Percentiles rank a stretch among this genome's conserved stretches.
Evolutionary conservation across 345 rosid species (phyloP).

Genomic region (Eucalyptus regnans): DNA sequence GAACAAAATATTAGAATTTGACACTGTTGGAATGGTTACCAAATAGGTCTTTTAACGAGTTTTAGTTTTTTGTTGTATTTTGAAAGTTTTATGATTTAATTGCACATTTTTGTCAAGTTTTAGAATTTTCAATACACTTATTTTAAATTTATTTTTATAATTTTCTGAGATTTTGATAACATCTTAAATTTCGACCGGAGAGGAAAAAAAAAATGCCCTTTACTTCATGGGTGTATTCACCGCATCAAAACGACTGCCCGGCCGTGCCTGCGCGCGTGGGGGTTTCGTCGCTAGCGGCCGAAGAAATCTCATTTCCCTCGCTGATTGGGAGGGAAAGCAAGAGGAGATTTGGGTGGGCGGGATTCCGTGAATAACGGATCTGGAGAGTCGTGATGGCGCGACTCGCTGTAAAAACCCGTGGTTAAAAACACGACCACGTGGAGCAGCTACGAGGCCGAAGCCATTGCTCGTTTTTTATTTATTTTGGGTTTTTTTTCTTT

Average conservation of each 20-base stretch:
- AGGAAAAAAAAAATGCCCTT: neutral
- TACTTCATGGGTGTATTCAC: neutral
- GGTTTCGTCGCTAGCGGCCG: neutral
- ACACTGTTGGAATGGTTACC: too few species aligned
- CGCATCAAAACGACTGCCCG: neutral
- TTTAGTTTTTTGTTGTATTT: too few species aligned
- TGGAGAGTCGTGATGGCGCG: neutral
- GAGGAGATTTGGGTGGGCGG: neutral
- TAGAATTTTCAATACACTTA: too few species aligned
- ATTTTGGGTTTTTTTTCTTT: neutral
- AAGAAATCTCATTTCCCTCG: neutral
- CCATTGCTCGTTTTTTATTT: neutral
- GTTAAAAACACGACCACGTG: slow-evolving; percentile 29
- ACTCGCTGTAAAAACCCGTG: neutral
- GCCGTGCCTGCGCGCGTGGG: neutral
- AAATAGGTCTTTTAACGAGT: too few species aligned
- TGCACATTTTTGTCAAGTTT: fast-evolving
- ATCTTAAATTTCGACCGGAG: neutral
- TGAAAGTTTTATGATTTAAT: too few species aligned
- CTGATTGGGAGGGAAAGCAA: neutral
- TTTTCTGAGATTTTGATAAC: neutral
- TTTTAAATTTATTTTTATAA: too few species aligned
- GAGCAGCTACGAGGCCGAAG: neutral
- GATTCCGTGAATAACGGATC: slow-evolving; percentile 19
- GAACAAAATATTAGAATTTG: too few species aligned